Evolutionary conservation across 2,329 filamentous ascomycete genomes (phyloP).

Genomic region (Aspergillus novofumigatus): DNA sequence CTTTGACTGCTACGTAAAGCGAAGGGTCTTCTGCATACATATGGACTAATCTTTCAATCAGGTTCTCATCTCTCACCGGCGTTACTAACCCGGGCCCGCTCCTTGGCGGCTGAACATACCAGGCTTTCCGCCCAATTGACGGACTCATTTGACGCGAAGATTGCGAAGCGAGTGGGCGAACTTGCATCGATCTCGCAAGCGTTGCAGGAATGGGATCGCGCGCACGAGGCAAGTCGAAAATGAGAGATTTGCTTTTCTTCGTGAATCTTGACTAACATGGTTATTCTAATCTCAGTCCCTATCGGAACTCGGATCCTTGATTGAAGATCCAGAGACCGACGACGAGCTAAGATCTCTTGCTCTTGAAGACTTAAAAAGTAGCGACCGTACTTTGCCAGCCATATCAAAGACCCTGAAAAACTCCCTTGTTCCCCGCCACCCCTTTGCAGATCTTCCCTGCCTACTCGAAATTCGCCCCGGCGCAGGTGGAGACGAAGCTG

Average conservation of each 20-base stretch:
- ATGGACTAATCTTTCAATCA: slow-evolving; percentile 8
- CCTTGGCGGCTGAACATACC: slow-evolving; percentile 53
- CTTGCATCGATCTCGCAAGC: slow-evolving; percentile 50
- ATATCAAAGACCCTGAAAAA: slow-evolving; percentile 67
- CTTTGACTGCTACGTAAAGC: slow-evolving; percentile 16
- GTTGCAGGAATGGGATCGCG: slow-evolving; percentile 55
- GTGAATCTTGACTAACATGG: neutral
- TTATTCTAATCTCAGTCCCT: slow-evolving; percentile 42
- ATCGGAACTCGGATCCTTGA: slow-evolving; percentile 69
- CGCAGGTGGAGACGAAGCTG: slow-evolving; percentile 84
- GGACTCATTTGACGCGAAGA: slow-evolving; percentile 51
- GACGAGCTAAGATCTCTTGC: slow-evolving; percentile 57
- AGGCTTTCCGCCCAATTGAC: slow-evolving; percentile 50
- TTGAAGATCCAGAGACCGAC: slow-evolving; percentile 63
- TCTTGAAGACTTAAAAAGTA: slow-evolving; percentile 65
- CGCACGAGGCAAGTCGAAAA: slow-evolving; percentile 47
- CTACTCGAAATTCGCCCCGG: slow-evolving; percentile 89
- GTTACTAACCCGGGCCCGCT: slow-evolving; percentile 53
- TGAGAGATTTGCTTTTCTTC: neutral
- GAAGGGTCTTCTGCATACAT: slow-evolving; percentile 3
- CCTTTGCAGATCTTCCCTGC: slow-evolving; percentile 85
- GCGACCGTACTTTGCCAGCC: slow-evolving; percentile 56
- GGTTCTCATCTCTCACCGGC: slow-evolving; percentile 47
- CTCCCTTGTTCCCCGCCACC: slow-evolving; percentile 79
- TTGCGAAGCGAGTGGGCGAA: slow-evolving; percentile 57